Evolutionary conservation across 1,284 basidiomycete genomes (phyloP), one percentile per base, ranked within the genome.

Genomic region (Trametes hirsuta): DNA sequence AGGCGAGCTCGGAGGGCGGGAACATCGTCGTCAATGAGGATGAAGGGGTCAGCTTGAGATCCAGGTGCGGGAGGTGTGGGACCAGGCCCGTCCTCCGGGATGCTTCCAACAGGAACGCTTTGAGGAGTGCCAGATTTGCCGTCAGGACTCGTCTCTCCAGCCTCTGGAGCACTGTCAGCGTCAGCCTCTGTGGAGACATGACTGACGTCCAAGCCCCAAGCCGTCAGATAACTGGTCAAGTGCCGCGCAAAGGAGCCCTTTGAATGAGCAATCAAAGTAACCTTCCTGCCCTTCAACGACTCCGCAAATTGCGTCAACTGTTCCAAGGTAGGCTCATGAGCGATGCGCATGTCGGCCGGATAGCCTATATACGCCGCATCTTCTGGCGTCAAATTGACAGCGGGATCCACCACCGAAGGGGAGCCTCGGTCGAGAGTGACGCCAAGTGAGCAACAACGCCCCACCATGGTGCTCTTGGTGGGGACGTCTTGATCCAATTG

Each of bases 181-280:
- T 80, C 81, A 8, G 79, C 79, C 59, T 86, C 86, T 2, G 83
- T 82, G 4, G 93, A 87, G 39, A 94, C 81, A 74, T 94, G 93
- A 53, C 85, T 89, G 46, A 97, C 89, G 68, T 97, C 93, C 83
- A 97, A 84, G 15, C 94, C 94, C 95, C 95, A 97, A 4, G 91
- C 85, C n/a, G 91, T 92, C 57, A 97, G 82, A 74, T 96, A 96
- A 66, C 88, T 91, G 37, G 94, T 94, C 25, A 98, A 79, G 72
- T 96, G 93, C 51, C 92, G 90, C 0, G 94, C 94, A 69, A 97
- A 98, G 0, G 88, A 85, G 45, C 92, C 93, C 59, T 85, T 86
- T 12, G 91, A 82, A 67, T 85, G 90, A 6, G 95, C 93, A 68
- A 95, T 91, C 15, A 98, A 77, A 0, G 84, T 85, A 0, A 90